Evolutionary conservation across 1,284 basidiomycete species (phyloP), one percentile per base, ranked within the genome.

Genomic region (Uromyces viciae-fabae): DNA sequence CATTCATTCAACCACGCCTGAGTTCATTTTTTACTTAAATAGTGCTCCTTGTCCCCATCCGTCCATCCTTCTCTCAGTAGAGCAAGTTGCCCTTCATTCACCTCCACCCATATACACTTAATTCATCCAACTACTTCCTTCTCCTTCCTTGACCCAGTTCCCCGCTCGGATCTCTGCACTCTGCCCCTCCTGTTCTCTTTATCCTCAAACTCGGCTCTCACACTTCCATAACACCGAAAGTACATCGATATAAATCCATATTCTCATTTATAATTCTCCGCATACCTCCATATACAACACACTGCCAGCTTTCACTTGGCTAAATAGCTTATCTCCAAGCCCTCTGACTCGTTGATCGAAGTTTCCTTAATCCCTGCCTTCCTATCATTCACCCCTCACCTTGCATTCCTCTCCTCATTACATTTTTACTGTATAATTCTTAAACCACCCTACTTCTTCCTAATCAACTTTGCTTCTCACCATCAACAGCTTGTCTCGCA

Each of bases 311-410:
- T n/a, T n/a, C n/a, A 25, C 25, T 42, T 33, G 43, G 11, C 28
- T 60, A 60, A 66, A 66, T 66, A 66, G 25, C 62, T 40, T 7
- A 19, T 54, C 52, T 54, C 22, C n/a, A n/a, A n/a, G 42, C 36
- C 33, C 28, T 25, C 62, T 42, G 14, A 38, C 62, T 66, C 62
- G 62, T 66, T 66, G 62, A 66, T 66, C 62, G 62, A 66, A 66
- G 43, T 33, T 60, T 60, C 56, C 56, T 60, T 66, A 66, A 40
- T 66, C 62, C 62, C 38, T 66, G 62, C 62, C 28, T 66, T 66
- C 62, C 62, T 38, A 40, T 42, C 62, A 36, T 22, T 38, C 58
- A 11, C n/a, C n/a, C n/a, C n/a, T 56, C 54, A 8, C 22, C 5
- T 56, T 22, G 31, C n/a, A n/a, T n/a, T n/a, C n/a, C n/a, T n/a